Evolutionary conservation across 1,139 yeast genomes (phyloP).

Genomic region (Entelexis paramagnoliae): DNA sequence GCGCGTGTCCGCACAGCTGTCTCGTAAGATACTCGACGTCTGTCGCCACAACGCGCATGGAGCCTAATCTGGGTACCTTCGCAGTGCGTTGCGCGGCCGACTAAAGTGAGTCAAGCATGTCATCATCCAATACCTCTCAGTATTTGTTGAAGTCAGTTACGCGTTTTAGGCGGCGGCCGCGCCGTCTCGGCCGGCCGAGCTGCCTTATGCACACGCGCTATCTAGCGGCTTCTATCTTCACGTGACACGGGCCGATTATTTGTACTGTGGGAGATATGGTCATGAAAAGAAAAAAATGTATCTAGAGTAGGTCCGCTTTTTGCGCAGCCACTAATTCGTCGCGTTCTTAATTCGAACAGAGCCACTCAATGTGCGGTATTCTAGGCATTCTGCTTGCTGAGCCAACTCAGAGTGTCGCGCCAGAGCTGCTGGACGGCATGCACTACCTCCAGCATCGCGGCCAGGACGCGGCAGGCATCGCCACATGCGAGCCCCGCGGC

Average conservation of each 20-base stretch:
- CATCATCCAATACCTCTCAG: no score
- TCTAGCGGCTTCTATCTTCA: conserved; percentile 4
- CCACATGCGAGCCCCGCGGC: conserved; percentile 90
- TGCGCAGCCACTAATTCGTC: background rate
- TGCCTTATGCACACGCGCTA: background rate
- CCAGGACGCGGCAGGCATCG: conserved; percentile 99
- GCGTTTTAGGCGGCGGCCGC: background rate
- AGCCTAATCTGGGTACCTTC: no score
- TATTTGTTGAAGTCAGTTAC: no score
- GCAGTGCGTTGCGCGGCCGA: no score
- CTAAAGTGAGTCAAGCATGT: no score
- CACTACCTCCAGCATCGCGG: conserved; percentile 95
- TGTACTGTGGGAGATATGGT: background rate
- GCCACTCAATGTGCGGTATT: conserved; percentile 76
- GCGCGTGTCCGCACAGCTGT: no score
- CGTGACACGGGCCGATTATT: background rate
- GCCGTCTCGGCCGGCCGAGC: background rate
- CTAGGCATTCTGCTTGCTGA: conserved; percentile 80
- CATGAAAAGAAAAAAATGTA: background rate
- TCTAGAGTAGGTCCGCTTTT: background rate
- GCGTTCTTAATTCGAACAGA: background rate
- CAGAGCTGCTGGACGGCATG: conserved; percentile 87
- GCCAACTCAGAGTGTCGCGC: conserved; percentile 61
- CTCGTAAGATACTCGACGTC: no score
- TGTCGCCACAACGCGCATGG: no score